phyloP scores from a whole-genome alignment of 2,329 filamentous ascomycete species.

The Phyllosticta citrichinensis region DNA sequence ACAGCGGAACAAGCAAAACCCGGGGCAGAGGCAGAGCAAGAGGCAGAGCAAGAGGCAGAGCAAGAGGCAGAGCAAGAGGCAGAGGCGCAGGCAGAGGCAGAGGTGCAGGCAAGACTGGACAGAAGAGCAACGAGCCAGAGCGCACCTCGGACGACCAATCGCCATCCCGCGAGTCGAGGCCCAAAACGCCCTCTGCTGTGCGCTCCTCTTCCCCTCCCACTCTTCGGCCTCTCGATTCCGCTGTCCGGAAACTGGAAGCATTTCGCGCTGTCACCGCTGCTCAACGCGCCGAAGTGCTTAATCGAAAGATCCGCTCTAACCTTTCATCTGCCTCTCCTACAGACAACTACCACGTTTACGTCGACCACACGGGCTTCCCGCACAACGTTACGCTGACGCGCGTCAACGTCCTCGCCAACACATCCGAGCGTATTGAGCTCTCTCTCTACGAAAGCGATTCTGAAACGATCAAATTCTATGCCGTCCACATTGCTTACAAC shows the following conservation, averaged over 20 bases:
- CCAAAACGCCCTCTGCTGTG: not conserved
- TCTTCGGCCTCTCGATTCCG: not conserved
- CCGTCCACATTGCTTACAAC: constrained; percentile 6
- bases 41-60: not conserved
- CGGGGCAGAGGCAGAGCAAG: not conserved
- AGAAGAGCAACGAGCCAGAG: not conserved
- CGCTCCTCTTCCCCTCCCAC: not conserved
- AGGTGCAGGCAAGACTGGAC: too few relatives aligned
- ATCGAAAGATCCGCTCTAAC: not conserved
- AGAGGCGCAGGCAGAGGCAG: constrained; percentile 2
- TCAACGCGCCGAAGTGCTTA: not conserved
- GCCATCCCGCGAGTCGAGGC: not conserved
- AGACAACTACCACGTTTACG: constrained; percentile 49
- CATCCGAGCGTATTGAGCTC: constrained; percentile 42
- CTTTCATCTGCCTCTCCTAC: constrained; percentile 4
- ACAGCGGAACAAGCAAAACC: not conserved
- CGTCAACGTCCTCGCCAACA: constrained; percentile 35
- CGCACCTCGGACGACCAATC: not conserved
- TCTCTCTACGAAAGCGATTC: constrained; percentile 23
- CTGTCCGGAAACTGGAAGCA: constrained; percentile 10
- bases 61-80: not conserved
- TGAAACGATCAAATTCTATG: constrained; percentile 20
- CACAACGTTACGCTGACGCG: constrained; percentile 49
- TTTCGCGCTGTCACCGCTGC: constrained; percentile 1
- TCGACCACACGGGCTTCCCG: constrained; percentile 50